A percentile compares a stretch with the other conserved stretches of the same genome.
phyloP scores from a whole-genome alignment of 176 grass and related monocot species.

The Ampelocalamus luodianensis region DNA sequence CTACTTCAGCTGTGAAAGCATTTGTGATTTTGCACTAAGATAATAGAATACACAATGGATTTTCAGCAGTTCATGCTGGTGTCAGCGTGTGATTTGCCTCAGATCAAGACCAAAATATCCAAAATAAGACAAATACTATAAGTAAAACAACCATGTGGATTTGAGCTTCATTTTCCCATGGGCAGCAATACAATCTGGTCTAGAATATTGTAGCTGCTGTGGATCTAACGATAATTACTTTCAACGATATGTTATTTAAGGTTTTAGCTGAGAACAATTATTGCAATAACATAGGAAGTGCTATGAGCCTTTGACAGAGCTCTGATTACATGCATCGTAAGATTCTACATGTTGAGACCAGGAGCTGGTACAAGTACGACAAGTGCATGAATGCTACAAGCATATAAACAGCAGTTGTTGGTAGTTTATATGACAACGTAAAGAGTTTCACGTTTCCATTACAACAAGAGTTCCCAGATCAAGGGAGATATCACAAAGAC shows the following conservation, averaged over 20 bases:
- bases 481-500: background rate
- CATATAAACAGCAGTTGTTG: background rate
- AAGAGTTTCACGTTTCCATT: background rate
- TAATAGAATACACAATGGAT: background rate
- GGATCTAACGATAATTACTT: background rate
- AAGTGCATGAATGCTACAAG: background rate
- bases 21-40: background rate
- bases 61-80: background rate
- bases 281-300: background rate
- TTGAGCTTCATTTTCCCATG: constrained; percentile 8
- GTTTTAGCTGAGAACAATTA: constrained; percentile 18
- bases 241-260: constrained; percentile 2
- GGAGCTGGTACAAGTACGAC: too few species aligned
- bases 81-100: background rate
- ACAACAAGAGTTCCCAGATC: background rate
- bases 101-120: background rate
- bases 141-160: background rate
- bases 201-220: constrained; percentile 11
- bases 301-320: constrained; percentile 6
- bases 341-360: background rate
- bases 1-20: background rate
- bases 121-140: background rate
- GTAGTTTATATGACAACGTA: background rate
- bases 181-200: background rate
- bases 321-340: background rate